phyloP scores from a whole-genome alignment of 2,329 filamentous ascomycete genomes.

The Ceratocystis ficicola region DNA sequence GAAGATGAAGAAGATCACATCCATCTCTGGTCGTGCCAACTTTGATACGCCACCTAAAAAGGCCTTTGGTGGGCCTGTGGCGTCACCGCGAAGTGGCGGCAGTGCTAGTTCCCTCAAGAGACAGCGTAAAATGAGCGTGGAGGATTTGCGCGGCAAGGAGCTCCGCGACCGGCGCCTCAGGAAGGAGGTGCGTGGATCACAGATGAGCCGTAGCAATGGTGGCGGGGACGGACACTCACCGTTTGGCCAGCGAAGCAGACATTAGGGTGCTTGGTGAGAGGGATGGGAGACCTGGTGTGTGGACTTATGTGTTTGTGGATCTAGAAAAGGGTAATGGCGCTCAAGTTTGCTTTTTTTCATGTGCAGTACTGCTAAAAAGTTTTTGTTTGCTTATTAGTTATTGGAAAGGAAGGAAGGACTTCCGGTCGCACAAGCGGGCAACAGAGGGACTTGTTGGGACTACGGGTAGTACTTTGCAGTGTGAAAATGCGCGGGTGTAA shows the following conservation, averaged over 20 bases:
- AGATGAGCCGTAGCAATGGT: slow-evolving; percentile 15
- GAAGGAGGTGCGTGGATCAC: slow-evolving; percentile 41
- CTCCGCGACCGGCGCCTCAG: slow-evolving; percentile 48
- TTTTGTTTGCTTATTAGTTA: not conserved
- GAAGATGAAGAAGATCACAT: slow-evolving; percentile 20
- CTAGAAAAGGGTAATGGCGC: not conserved
- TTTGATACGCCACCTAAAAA: slow-evolving; percentile 9
- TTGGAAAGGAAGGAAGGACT: not conserved
- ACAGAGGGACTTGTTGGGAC: not conserved
- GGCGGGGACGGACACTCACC: slow-evolving; percentile 16
- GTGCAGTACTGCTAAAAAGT: not conserved
- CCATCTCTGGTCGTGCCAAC: slow-evolving; percentile 19
- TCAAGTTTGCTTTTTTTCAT: not conserved
- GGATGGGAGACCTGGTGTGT: not conserved
- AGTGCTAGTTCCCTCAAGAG: slow-evolving; percentile 12
- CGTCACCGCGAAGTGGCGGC: slow-evolving; percentile 19
- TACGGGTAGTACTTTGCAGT: too few relatives aligned
- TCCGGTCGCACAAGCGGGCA: not conserved
- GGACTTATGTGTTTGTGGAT: not conserved
- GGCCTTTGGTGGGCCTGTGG: slow-evolving; percentile 18
- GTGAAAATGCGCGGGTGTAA: not conserved
- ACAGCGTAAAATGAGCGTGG: not conserved
- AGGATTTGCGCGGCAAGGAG: slow-evolving; percentile 30
- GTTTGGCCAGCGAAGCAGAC: slow-evolving; percentile 5
- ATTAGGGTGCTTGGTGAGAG: not conserved